These are phyloP conservation scores for Kockovaella imperatae DNA, from an alignment of 768 basidiomycete genomes.

Conservation along the genomic window DNA sequence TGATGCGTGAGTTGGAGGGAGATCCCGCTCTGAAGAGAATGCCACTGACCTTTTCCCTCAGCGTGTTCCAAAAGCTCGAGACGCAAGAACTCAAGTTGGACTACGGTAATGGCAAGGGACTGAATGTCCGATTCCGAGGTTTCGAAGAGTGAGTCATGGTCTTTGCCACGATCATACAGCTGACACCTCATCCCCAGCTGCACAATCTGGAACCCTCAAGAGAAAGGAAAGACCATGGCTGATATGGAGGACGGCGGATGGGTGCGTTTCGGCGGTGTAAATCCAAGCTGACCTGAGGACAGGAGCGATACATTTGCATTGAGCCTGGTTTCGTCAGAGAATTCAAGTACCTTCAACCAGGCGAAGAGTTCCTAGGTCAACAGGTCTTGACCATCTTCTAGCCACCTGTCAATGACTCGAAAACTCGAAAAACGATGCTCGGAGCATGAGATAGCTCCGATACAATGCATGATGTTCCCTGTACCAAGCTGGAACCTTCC, in stretches of 20 bases:
- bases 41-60: constrained; percentile 10
- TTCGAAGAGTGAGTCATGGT: constrained; percentile 39
- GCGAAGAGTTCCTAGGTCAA: constrained; percentile 66
- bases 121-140: constrained; percentile 30
- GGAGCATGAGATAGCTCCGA: too few relatives aligned
- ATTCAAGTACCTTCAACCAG: constrained; percentile 58
- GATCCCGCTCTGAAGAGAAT: not conserved
- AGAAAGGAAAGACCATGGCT: constrained; percentile 60
- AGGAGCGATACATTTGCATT: constrained; percentile 80
- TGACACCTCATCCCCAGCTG: constrained; percentile 9
- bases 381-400: constrained; percentile 53
- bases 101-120: constrained; percentile 31
- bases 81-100: constrained; percentile 35
- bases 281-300: not conserved
- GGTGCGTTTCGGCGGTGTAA: constrained; percentile 47
- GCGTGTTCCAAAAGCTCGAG: constrained; percentile 37
- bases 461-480: too few relatives aligned
- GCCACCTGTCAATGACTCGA: constrained; percentile 1
- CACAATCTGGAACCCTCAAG: constrained; percentile 92
- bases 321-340: constrained; percentile 81
- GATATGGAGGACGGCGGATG: constrained; percentile 90
- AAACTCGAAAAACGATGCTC: not conserved
- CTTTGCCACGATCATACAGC: not conserved
- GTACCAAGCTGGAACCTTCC: too few relatives aligned
- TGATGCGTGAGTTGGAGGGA: constrained; percentile 30